Conservation (phyloP, 2,329 filamentous ascomycete genomes). For the Xylariomycetidae sp. region DNA sequence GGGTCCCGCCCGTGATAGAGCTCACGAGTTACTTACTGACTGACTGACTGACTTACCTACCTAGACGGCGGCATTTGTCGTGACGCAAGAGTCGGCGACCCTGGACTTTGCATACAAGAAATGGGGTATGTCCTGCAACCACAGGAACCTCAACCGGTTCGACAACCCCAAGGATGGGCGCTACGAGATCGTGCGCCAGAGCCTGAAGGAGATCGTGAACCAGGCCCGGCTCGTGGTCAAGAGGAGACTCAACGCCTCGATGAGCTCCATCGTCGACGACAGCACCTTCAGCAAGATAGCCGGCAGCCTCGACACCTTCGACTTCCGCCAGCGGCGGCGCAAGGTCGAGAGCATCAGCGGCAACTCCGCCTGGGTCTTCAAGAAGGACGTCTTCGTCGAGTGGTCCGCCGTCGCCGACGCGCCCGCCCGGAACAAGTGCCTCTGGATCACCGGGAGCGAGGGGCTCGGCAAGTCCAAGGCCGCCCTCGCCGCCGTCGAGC, state of each 20-base stretch:
- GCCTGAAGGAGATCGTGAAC: neutral
- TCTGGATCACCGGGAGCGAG: constrained; percentile 1
- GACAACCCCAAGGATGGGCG: neutral
- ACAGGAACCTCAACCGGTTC: neutral
- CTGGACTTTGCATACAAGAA: neutral
- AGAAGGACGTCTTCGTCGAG: neutral
- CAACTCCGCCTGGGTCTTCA: neutral
- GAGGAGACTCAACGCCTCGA: neutral
- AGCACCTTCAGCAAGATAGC: neutral
- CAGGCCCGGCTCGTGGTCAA: neutral
- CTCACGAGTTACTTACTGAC: too few relatives aligned
- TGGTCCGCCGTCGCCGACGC: neutral
- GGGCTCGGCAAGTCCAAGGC: constrained; percentile 1
- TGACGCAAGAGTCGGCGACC: constrained; percentile 1
- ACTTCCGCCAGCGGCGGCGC: neutral
- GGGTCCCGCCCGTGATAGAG: too few relatives aligned
- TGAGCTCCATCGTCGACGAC: neutral
- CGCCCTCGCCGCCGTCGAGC: neutral
- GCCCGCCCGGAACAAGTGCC: neutral
- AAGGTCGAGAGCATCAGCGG: neutral
- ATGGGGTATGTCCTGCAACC: neutral
- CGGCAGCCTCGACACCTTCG: neutral
- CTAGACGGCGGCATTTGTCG: too few relatives aligned
- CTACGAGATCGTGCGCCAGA: neutral
- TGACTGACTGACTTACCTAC: too few relatives aligned